These are phyloP conservation scores for Picochlorum sp. DNA, from an alignment of 139 green algal species.

Conservation along the genomic window DNA sequence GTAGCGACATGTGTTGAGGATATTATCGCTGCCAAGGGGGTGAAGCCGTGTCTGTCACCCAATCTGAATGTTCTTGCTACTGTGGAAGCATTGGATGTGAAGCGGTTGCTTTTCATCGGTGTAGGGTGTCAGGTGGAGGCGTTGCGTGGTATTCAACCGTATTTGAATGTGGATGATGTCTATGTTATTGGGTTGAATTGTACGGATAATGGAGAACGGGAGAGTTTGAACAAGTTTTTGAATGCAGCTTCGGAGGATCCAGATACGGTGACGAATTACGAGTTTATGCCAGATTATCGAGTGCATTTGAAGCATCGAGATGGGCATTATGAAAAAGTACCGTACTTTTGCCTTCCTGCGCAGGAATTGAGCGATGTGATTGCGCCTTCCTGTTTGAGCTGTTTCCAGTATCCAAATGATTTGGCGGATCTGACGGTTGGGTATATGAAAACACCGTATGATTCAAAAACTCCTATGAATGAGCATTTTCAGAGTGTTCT, in stretches of 20 bases:
- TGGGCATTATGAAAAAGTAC: conserved; percentile 80
- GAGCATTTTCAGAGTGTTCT: conserved; percentile 85
- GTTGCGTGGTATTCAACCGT: conserved; percentile 75
- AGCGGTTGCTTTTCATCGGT: conserved; percentile 88
- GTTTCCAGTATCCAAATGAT: conserved; percentile 96
- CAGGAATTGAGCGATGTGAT: conserved; percentile 93
- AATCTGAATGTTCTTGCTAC: conserved; percentile 88
- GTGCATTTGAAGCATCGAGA: conserved; percentile 81
- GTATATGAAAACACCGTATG: conserved; percentile 89
- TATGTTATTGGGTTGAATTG: conserved; percentile 95
- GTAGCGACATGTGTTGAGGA: conserved; percentile 75
- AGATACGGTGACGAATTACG: conserved; percentile 83
- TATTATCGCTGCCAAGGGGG: conserved; percentile 75
- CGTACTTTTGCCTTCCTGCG: conserved; percentile 94
- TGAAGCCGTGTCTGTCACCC: conserved; percentile 87
- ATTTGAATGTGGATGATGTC: conserved; percentile 84
- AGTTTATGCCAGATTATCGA: conserved; percentile 81
- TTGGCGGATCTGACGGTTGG: conserved; percentile 88
- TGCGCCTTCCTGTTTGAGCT: conserved; percentile 84
- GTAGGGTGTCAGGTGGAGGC: conserved; percentile 90
- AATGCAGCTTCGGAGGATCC: conserved; percentile 61
- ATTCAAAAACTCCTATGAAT: conserved; percentile 69
- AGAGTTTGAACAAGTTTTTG: conserved; percentile 86
- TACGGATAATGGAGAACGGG: conserved; percentile 79
- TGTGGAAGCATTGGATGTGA: conserved; percentile 80